Evolutionary conservation across 1,284 basidiomycete genomes (phyloP), one percentile per base, ranked within the genome.

Genomic region (Stygiomarasmius scandens): DNA sequence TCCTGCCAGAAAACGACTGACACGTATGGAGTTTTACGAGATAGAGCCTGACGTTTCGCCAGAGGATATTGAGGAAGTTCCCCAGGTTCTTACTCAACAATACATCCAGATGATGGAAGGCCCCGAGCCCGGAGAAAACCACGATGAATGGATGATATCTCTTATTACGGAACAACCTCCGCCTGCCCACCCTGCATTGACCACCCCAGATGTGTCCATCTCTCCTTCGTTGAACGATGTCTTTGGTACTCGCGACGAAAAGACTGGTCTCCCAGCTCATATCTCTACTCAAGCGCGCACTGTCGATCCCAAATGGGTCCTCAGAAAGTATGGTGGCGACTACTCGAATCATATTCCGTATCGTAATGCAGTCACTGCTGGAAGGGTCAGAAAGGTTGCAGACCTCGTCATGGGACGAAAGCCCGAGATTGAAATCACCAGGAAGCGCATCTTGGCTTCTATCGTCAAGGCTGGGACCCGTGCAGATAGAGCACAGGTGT

Each of bases 291-390:
- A 41, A 16, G 8, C 14, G 16, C 38, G 16, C 38, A 41, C 38
- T n/a, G 9, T 52, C 47, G 27, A 52, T 46, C 32, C 54, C 4
- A 62, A 53, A 25, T 58, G 55, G 52, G 25, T 67, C 27, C 63
- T 63, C 32, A 79, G 82, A 64, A 65, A 64, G 14, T 62, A 68
- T 24, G 80, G 72, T 5, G 83, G 84, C 29, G 78, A 84, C 61
- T 88, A 87, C 63, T 71, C 76, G 14, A 75, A 74, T 27, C 64
- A 77, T 43, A 71, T 69, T 16, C 55, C 14, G 55, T 62, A 3
- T 52, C 58, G 38, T 67, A 64, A 2, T n/a, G 61, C 66, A 10
- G 65, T 69, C 38, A 58, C 62, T 49, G 63, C 69, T 52, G 68
- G 77, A 32, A 71, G 73, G 22, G 74, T 79, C n/a, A 55, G 76